These are phyloP conservation scores for Coniella lustricola DNA, from an alignment of 2,329 filamentous ascomycete genomes.

Conservation along the genomic window DNA sequence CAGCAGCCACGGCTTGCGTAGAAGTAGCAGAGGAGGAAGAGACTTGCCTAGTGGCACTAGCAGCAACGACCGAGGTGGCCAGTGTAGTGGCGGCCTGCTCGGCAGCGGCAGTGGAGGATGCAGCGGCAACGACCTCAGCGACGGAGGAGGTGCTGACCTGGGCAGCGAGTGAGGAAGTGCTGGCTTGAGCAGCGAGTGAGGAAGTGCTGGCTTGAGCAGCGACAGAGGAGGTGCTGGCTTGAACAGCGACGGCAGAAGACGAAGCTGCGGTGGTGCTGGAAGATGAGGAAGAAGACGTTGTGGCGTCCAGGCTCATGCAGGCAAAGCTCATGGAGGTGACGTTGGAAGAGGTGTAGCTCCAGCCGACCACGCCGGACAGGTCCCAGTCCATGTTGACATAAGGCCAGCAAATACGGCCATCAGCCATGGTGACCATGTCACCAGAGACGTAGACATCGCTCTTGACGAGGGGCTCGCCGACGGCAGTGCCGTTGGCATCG, in stretches of 20 bases:
- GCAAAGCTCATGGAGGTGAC: conserved; percentile 46
- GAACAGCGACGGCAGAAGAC: background rate
- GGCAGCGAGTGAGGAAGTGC: background rate
- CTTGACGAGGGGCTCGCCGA: conserved; percentile 43
- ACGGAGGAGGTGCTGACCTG: background rate
- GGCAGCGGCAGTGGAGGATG: background rate
- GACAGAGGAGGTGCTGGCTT: background rate
- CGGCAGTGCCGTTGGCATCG: conserved; percentile 41
- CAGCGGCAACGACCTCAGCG: no score
- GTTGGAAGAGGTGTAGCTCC: conserved; percentile 23
- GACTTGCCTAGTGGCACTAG: background rate
- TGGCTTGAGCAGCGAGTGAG: background rate
- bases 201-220: no score
- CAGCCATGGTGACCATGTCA: conserved; percentile 54
- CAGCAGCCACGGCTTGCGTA: background rate
- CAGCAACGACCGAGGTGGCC: background rate
- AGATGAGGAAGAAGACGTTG: background rate
- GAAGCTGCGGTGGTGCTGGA: background rate
- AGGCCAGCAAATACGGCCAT: conserved; percentile 55
- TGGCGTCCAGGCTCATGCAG: conserved; percentile 28
- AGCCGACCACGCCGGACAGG: conserved; percentile 21
- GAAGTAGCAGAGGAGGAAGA: background rate
- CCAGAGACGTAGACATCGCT: conserved; percentile 52
- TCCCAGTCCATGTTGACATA: conserved; percentile 51
- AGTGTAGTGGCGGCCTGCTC: background rate